phyloP scores from a whole-genome alignment of 2,329 filamentous ascomycete genomes.

The Talaromyces pinophilus region DNA sequence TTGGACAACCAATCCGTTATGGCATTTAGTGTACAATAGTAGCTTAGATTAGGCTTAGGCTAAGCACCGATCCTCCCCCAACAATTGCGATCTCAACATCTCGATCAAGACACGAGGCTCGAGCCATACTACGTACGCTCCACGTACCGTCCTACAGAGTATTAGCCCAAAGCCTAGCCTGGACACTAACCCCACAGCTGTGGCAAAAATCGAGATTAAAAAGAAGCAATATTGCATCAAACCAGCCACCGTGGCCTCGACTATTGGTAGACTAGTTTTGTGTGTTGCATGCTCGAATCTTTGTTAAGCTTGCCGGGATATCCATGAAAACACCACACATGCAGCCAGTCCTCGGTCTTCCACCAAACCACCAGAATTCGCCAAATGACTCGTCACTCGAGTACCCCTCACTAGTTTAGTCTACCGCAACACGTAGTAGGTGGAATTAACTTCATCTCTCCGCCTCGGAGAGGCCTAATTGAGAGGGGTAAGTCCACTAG shows the following conservation, averaged over 20 bases:
- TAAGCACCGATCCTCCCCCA: neutral
- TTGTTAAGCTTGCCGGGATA: neutral
- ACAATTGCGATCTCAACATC: conserved; percentile 4
- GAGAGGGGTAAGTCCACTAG: neutral
- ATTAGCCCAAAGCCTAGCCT: neutral
- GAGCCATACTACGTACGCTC: neutral
- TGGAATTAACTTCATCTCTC: neutral
- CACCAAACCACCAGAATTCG: neutral
- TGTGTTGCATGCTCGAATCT: neutral
- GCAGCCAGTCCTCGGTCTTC: neutral
- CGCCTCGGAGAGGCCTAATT: neutral
- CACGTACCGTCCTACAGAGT: neutral
- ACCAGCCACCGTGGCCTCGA: neutral
- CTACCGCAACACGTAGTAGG: neutral
- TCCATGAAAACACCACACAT: neutral
- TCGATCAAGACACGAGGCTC: neutral
- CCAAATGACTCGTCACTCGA: neutral
- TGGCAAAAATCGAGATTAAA: conserved; percentile 17
- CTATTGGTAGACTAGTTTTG: no score
- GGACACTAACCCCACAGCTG: conserved; percentile 12
- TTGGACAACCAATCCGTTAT: neutral
- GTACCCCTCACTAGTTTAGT: conserved; percentile 7
- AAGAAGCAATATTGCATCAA: conserved; percentile 5
- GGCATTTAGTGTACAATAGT: neutral
- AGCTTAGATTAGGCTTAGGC: neutral